phyloP scores from a whole-genome alignment of 345 rosid genomes.

The Carallia brachiata region DNA sequence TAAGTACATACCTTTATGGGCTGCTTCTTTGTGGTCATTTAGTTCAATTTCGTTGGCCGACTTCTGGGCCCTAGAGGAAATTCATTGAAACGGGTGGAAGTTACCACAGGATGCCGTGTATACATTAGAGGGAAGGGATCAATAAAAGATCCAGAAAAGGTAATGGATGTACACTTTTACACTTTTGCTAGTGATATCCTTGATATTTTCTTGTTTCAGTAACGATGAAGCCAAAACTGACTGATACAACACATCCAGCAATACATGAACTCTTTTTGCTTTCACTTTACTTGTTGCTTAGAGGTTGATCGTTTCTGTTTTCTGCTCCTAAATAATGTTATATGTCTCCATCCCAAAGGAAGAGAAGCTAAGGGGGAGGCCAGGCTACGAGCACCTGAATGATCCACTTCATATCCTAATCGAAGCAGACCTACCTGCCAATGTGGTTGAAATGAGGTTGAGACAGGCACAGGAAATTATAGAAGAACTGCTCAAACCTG shows the following conservation, averaged over 20 bases:
- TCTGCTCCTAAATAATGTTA: slow-evolving; percentile 8
- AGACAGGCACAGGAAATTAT: slow-evolving; percentile 30
- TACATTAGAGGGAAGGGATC: slow-evolving; percentile 27
- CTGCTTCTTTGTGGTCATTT: slow-evolving; percentile 11
- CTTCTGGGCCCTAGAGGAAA: slow-evolving; percentile 97
- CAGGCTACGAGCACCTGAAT: slow-evolving; percentile 30
- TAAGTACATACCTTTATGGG: slow-evolving; percentile 10
- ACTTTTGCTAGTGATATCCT: background rate
- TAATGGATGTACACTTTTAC: slow-evolving; percentile 1
- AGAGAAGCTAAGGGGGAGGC: slow-evolving; percentile 25
- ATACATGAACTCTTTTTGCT: background rate
- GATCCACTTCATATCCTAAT: slow-evolving; percentile 30
- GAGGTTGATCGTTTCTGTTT: background rate
- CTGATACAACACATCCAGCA: slow-evolving; percentile 4
- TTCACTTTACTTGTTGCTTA: slow-evolving; percentile 1
- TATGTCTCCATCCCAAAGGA: slow-evolving; percentile 7
- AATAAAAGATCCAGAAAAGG: slow-evolving; percentile 28
- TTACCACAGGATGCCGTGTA: slow-evolving; percentile 24
- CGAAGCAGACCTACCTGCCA: slow-evolving; percentile 26
- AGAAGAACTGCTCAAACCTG: slow-evolving; percentile 29
- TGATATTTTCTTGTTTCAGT: slow-evolving; percentile 1
- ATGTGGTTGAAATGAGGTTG: slow-evolving; percentile 18
- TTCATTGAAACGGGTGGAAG: slow-evolving; percentile 85
- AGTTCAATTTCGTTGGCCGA: slow-evolving; percentile 97
- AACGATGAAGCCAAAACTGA: background rate